Evolutionary conservation across 225 moss, liverwort and hornwort genomes (phyloP).

Genomic region (Marchantia polymorpha): DNA sequence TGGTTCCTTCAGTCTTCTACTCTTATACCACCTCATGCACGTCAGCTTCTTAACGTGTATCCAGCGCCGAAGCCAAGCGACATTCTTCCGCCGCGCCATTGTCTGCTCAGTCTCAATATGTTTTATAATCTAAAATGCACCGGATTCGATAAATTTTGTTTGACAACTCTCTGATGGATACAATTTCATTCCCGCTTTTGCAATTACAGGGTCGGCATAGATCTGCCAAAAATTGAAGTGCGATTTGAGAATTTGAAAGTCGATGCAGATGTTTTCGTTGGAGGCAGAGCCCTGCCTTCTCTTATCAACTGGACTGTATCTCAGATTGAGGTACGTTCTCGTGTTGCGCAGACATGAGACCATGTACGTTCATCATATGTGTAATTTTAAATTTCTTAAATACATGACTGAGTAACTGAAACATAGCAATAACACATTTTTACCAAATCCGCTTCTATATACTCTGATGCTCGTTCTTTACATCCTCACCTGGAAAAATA

Average conservation of each 20-base stretch:
- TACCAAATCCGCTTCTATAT: no score
- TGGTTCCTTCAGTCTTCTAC: no score
- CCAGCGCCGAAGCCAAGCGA: background rate
- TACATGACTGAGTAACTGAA: no score
- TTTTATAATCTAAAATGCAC: background rate
- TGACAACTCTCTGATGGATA: background rate
- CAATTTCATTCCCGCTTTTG: background rate
- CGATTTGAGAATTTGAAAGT: constrained; percentile 45
- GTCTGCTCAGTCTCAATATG: background rate
- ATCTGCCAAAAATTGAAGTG: constrained; percentile 50
- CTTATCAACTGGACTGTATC: constrained; percentile 40
- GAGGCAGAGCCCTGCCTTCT: constrained; percentile 45
- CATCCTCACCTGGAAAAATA: no score
- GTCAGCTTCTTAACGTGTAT: background rate
- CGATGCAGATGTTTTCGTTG: constrained; percentile 41
- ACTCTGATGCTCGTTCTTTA: no score
- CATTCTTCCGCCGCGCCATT: background rate
- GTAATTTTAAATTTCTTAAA: no score
- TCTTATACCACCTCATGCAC: background rate
- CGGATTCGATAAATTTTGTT: background rate
- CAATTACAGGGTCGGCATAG: constrained; percentile 43
- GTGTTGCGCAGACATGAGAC: background rate
- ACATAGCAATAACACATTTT: no score
- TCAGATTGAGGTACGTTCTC: constrained; percentile 38
- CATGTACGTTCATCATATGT: background rate